Percentiles rank a stretch among this genome's conserved stretches.
These are phyloP conservation scores for Tylopilus sp. DNA, from an alignment of 768 basidiomycete species.

Conservation along the genomic window DNA sequence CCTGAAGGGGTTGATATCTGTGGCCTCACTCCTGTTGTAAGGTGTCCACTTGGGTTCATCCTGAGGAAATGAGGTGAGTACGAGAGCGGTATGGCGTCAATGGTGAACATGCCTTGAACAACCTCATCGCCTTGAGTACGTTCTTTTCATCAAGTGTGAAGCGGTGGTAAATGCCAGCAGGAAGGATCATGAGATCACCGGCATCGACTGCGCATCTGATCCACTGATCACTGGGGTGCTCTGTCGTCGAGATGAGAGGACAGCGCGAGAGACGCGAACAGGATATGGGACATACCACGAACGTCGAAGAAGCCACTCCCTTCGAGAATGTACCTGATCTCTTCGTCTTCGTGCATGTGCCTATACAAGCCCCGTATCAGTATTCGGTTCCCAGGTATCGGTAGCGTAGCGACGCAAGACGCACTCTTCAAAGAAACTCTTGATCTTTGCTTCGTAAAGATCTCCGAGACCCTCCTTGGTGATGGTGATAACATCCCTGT, in stretches of 20 bases:
- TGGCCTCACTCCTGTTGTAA: constrained; percentile 56
- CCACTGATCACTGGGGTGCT: constrained; percentile 69
- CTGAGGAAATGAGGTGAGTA: constrained; percentile 35
- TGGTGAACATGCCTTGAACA: constrained; percentile 66
- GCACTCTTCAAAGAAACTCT: constrained; percentile 81
- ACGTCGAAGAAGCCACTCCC: constrained; percentile 94
- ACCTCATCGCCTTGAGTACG: constrained; percentile 69
- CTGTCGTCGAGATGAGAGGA: constrained; percentile 32
- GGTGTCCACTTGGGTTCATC: constrained; percentile 93
- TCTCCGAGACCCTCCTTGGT: constrained; percentile 80
- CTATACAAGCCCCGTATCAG: constrained; percentile 32
- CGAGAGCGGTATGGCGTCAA: neutral
- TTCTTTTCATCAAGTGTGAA: constrained; percentile 85
- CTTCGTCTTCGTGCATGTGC: constrained; percentile 95
- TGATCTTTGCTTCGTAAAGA: constrained; percentile 77
- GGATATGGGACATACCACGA: constrained; percentile 52
- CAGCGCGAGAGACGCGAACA: neutral
- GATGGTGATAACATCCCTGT: constrained; percentile 76
- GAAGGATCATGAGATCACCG: constrained; percentile 85
- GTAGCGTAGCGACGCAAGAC: constrained; percentile 18
- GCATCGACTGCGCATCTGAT: constrained; percentile 72
- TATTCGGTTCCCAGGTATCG: neutral
- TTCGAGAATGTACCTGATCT: constrained; percentile 83
- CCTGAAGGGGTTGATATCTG: constrained; percentile 64
- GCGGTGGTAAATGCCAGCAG: constrained; percentile 91